Conservation (phyloP, 192 early-diverging fungal species). For the Neocallimastix lanati region DNA sequence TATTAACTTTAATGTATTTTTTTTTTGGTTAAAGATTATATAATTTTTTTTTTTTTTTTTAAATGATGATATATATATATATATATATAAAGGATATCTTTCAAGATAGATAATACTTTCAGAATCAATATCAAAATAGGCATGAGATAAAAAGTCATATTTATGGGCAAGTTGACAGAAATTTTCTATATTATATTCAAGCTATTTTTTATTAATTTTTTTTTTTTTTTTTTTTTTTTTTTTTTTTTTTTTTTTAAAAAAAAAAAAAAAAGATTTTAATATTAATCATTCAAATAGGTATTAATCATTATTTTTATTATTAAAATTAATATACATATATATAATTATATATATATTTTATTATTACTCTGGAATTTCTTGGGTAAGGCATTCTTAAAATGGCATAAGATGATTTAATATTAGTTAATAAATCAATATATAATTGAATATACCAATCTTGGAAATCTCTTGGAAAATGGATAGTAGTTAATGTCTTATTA, state of each 20-base stretch:
- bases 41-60: no score
- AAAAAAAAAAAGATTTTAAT: no score
- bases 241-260: no score
- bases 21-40: neutral
- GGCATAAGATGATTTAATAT: neutral
- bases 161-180: neutral
- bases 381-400: neutral
- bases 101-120: neutral
- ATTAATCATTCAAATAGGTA: no score
- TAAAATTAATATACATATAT: no score
- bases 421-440: neutral
- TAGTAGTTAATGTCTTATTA: neutral
- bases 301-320: no score
- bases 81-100: neutral
- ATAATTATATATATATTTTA: no score
- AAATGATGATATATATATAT: no score
- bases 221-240: no score
- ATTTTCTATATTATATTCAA: neutral
- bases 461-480: neutral
- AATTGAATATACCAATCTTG: neutral
- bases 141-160: neutral
- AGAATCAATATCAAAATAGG: neutral
- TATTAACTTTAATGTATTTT: neutral
- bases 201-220: neutral
- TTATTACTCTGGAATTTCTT: neutral